These are phyloP conservation scores for Boletus rubroflammeus DNA, from an alignment of 768 basidiomycete genomes.

Conservation along the genomic window DNA sequence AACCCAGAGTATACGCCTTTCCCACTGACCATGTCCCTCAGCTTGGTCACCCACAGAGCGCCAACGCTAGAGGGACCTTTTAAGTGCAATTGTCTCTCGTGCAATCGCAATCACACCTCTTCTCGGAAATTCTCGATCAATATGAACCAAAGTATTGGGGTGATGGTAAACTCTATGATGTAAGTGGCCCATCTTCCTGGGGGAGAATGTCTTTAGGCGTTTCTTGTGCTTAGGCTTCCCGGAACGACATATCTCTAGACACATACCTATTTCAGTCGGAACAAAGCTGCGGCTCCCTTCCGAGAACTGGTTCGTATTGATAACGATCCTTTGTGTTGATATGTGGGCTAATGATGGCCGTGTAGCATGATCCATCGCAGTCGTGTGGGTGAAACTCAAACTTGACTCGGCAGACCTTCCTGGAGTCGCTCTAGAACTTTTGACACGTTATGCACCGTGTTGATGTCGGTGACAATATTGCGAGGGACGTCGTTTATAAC, in stretches of 20 bases:
- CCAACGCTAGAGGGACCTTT: not conserved
- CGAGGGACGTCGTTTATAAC: not conserved
- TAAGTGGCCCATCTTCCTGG: not conserved
- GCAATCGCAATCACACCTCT: not conserved
- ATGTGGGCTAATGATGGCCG: not conserved
- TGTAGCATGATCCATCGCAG: not conserved
- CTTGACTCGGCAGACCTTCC: not conserved
- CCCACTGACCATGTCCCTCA: not conserved
- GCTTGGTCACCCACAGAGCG: not conserved
- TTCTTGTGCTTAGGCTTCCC: slow-evolving; percentile 1
- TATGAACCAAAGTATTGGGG: not conserved
- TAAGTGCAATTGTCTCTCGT: no score
- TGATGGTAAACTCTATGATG: not conserved
- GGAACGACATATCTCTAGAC: slow-evolving; percentile 6
- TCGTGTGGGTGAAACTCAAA: not conserved
- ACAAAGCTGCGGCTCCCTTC: not conserved
- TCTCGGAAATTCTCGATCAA: not conserved
- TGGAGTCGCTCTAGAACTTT: not conserved
- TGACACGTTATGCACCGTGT: not conserved
- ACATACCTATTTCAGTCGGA: slow-evolving; percentile 2
- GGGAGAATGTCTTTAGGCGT: not conserved
- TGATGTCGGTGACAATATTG: not conserved
- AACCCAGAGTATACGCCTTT: not conserved
- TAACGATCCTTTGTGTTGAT: not conserved
- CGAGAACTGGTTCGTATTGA: not conserved